Base-by-base conservation (phyloP, 352 stramenopile species). In the Globisporangium nodosum region DNA sequence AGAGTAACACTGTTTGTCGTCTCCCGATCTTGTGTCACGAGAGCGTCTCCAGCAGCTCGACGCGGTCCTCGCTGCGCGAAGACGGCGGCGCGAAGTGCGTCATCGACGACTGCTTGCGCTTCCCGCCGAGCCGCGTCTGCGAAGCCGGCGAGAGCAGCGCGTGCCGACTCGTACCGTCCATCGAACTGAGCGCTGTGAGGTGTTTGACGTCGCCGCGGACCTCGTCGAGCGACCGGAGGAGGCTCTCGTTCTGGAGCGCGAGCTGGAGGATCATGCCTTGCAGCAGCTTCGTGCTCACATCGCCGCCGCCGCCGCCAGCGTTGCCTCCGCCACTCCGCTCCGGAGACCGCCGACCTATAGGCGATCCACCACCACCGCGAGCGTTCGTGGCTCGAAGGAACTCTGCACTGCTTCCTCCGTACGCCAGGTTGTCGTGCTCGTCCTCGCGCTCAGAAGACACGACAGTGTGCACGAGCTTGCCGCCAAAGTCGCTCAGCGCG, bases 261-360 rank as follows among this genome's bases (percentile, higher is more conserved):
- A 87, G 63, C 49, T 85, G 76, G 6, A 87, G 49, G 11, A 87
- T 62, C 74, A 87, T 84, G 39, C 71, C 76, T 51, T 84, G 65
- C 1, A 86, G 60, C 9, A 78, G 54, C 52, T 66, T 82, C n/a
- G 54, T 74, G 24, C 63, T 65, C 11, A 48, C 61, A 40, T 53
- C 62, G 15, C 49, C 35, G 27, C 48, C 54, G 6, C 64, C 51
- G 18, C 43, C 58, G 1, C 24, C 15, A 33, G 27, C 15, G 30
- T 11, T 45, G 5, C 12, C n/a, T 9, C 24, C n/a, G 20, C 40
- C 15, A 15, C 30, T 46, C 31, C 52, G 30, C n/a, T 40, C 4
- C 31, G 40, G 3, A 24, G 20, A n/a, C 21, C 15, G 15, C 37
- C 39, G 45, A 33, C 16, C 40, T 50, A 31, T 37, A 59, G 33